Conservation (phyloP, 805 yeast genomes). For the Pichia exigua region DNA sequence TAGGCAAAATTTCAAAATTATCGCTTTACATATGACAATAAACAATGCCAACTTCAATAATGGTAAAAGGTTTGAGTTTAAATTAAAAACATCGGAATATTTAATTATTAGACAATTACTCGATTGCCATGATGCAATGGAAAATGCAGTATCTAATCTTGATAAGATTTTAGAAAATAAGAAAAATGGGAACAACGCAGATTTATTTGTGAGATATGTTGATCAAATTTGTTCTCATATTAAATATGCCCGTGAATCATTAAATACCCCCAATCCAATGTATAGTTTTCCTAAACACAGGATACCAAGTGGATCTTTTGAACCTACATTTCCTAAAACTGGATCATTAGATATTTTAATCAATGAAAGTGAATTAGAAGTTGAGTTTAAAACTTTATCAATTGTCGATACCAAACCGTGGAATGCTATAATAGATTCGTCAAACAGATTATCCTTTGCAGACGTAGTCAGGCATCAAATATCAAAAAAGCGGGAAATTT, state of each 20-base stretch:
- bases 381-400: slow-evolving; percentile 48
- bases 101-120: slow-evolving; percentile 35
- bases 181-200: slow-evolving; percentile 13
- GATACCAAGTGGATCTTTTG: slow-evolving; percentile 30
- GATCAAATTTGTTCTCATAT: slow-evolving; percentile 27
- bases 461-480: slow-evolving; percentile 52
- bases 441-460: slow-evolving; percentile 42
- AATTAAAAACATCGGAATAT: slow-evolving; percentile 30
- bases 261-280: slow-evolving; percentile 46
- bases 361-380: slow-evolving; percentile 52
- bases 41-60: slow-evolving; percentile 33
- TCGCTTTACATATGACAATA: slow-evolving; percentile 37
- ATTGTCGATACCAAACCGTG: slow-evolving; percentile 53
- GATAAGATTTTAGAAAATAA: slow-evolving; percentile 27
- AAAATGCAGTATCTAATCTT: slow-evolving; percentile 38
- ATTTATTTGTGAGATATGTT: slow-evolving; percentile 18
- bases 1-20: slow-evolving; percentile 45
- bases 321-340: slow-evolving; percentile 39
- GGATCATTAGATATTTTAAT: slow-evolving; percentile 52
- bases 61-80: slow-evolving; percentile 33
- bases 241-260: slow-evolving; percentile 27
- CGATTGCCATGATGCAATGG: slow-evolving; percentile 28
- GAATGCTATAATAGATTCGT: slow-evolving; percentile 40
- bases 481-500: slow-evolving; percentile 34
- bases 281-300: slow-evolving; percentile 53